Evolutionary conservation across 2,329 filamentous ascomycete genomes (phyloP), one percentile per base, ranked within the genome.

Genomic region (Fusarium anguioides): DNA sequence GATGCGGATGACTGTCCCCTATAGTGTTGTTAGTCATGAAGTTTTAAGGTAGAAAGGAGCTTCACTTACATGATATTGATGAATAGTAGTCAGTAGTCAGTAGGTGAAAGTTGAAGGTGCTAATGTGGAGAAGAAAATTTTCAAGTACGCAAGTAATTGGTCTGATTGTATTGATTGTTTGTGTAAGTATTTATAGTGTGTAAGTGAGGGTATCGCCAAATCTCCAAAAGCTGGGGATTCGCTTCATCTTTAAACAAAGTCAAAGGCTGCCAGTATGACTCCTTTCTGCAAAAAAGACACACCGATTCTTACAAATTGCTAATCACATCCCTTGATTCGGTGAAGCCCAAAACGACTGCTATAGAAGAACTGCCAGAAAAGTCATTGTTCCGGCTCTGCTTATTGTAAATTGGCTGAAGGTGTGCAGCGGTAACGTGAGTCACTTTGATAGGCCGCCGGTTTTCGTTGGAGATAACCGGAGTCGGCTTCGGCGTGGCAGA

Each of bases 11-110:
- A 49, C 53, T 66, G 55, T 49, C 68, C 63, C 64, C 61, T 73
- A 12, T 35, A 9, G n/a, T 27, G 23, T 17, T 51, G 54, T 72
- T 40, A 68, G 64, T 46, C 5, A 4, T 29, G 8, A 37, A 37
- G 33, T 8, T 51, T n/a, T 6, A 4, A 23, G 8, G 18, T 14
- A 21, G 17, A 31, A 24, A 18, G 26, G 27, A 14, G 4, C 12
- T 36, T n/a, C 15, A 64, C 67, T 72, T 69, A 72, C 71, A 72
- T 69, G 59, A 20, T 42, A 41, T 14, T 31, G 27, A 12, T 40
- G 14, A 23, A 12, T 42, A 14, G 23, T 53, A 14, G 23, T 53
- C 33, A 39, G 20, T 37, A 7, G 27, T 50, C 40, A 37, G 53
- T 39, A 33, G 41, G 20, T 36, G 3, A n/a, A n/a, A n/a, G n/a